These are phyloP conservation scores for Colletotrichum brevisporum DNA, from an alignment of 2,329 filamentous ascomycete species.

Conservation along the genomic window DNA sequence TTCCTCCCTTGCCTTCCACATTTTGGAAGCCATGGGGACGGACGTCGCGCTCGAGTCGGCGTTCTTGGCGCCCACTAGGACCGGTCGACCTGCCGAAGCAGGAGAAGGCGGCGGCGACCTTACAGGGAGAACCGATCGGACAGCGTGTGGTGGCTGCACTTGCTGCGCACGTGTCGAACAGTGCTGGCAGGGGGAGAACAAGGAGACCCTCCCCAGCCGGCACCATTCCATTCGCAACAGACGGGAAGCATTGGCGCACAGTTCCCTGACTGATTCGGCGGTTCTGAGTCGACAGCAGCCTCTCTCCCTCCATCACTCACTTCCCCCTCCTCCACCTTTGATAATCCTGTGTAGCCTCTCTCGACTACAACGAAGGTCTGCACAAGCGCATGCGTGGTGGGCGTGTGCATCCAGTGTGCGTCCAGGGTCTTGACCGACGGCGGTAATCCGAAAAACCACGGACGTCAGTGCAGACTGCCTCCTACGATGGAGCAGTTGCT, in stretches of 20 bases:
- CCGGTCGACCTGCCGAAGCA: conserved; percentile 16
- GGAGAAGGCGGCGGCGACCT: background rate
- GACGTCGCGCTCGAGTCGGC: conserved; percentile 1
- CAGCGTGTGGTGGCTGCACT: conserved; percentile 17
- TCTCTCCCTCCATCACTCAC: background rate
- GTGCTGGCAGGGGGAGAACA: background rate
- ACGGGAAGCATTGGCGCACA: conserved; percentile 18
- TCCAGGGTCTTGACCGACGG: conserved; percentile 16
- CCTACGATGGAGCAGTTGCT: too few relatives aligned
- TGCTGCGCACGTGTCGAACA: background rate
- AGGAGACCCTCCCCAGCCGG: conserved; percentile 1
- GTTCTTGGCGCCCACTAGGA: conserved; percentile 20
- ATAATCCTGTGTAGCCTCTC: conserved; percentile 4
- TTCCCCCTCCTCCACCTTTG: too few relatives aligned
- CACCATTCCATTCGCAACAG: background rate
- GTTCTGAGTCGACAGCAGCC: conserved; percentile 10
- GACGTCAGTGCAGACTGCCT: too few relatives aligned
- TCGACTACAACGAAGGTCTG: conserved; percentile 31
- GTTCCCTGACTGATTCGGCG: conserved; percentile 16
- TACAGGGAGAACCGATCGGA: background rate
- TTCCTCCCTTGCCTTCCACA: conserved; percentile 3
- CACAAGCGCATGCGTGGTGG: background rate
- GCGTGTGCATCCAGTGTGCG: too few relatives aligned
- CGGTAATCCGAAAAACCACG: too few relatives aligned
- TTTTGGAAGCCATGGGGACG: conserved; percentile 1